Conservation (phyloP, 192 early-diverging fungal genomes). For the Mortierella hygrophila region DNA sequence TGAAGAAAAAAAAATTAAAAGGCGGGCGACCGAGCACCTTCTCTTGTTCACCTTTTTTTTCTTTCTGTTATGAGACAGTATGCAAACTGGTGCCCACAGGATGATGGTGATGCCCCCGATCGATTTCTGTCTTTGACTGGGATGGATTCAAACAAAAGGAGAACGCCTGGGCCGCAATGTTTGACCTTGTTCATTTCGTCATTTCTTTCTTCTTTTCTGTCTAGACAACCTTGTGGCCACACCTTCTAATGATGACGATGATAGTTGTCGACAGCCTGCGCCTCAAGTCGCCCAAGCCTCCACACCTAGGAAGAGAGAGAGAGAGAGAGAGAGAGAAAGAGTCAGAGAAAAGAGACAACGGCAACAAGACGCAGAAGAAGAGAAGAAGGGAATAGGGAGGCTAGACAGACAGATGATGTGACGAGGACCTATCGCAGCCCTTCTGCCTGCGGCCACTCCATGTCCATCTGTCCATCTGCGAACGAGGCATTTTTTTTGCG, state of each 20-base stretch:
- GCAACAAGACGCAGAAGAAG: too few relatives aligned
- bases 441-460: neutral
- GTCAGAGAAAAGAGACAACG: neutral
- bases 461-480: neutral
- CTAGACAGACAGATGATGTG: neutral
- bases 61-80: too few relatives aligned
- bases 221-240: neutral
- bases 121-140: neutral
- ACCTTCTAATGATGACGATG: neutral
- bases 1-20: too few relatives aligned
- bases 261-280: neutral
- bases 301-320: neutral
- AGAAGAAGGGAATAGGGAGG: too few relatives aligned
- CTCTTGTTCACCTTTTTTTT: too few relatives aligned
- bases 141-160: neutral
- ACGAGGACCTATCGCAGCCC: neutral
- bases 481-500: slow-evolving; percentile 7
- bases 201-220: neutral
- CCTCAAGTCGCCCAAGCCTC: neutral
- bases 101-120: neutral
- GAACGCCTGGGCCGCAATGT: neutral
- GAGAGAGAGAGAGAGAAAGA: neutral
- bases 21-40: too few relatives aligned
- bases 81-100: too few relatives aligned
- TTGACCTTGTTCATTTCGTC: neutral